Base-by-base conservation (phyloP, 106 monocot genomes). In the Allium cepa region DNA sequence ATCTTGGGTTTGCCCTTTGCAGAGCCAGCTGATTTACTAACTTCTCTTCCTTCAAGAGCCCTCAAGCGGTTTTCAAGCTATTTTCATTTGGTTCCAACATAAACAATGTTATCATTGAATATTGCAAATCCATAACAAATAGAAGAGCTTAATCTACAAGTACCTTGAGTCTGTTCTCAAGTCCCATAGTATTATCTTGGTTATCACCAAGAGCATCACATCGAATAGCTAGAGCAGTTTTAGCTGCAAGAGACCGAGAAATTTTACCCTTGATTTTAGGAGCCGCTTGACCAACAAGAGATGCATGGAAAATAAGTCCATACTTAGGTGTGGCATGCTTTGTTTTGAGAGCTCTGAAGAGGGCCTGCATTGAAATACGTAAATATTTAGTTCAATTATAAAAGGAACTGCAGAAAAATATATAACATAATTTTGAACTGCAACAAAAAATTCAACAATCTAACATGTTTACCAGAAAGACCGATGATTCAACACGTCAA, bases 251-350 rank as follows among this genome's bases (percentile, higher is more conserved):
- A 22, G 96, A 92, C 3, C 96, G 83, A 67, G 96, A 85, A 14
- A 96, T 88, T 66, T 91, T 96, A 14, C 96, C 96, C 78, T 96
- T 96, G 56, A 92, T 47, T 62, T 86, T 91, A 27, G 92, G 92
- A 15, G 88, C 86, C 8, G 96, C 96, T 63, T 96, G 88, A 61
- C 96, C 96, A 62, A 92, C 73, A 68, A 96, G 77, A 17, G 91
- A 96, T 69, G 96, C 88, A 72, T 96, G 91, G 66, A 79, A 96
- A 28, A 96, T 96, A 18, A 96, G 83, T 10, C 96, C 96, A 77
- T 96, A 96, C 59, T 96, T 96, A 53, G 96, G 96, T 46, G 96
- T 96, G 50, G 96, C 75, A 47, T 96, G 96, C 56, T 96, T 96
- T 47, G 96, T 78, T 80, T 96, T 96, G 27, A 96, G 78, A 62